These are phyloP conservation scores for Colletotrichum trifolii DNA, from an alignment of 2,329 filamentous ascomycete genomes.

Conservation along the genomic window DNA sequence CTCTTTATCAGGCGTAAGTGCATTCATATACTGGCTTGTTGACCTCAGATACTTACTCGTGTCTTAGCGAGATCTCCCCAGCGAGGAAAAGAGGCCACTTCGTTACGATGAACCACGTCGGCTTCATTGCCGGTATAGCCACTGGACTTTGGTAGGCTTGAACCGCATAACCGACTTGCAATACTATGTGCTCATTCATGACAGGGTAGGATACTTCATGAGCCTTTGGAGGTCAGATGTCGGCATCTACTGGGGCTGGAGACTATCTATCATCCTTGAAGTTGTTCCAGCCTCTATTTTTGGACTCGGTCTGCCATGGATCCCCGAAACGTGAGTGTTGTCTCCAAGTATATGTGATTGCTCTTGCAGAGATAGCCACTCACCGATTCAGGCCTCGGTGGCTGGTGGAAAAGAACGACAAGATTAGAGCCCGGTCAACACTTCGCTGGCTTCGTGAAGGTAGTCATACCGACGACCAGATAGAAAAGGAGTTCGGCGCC, in stretches of 20 bases:
- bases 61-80: slow-evolving; percentile 62
- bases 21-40: neutral
- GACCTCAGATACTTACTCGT: no score
- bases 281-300: slow-evolving; percentile 63
- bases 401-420: slow-evolving; percentile 63
- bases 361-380: neutral
- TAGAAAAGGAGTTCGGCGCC: slow-evolving; percentile 55
- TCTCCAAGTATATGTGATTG: no score
- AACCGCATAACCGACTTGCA: neutral
- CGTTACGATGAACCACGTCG: slow-evolving; percentile 69
- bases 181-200: slow-evolving; percentile 16
- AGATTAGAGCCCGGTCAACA: slow-evolving; percentile 54
- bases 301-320: slow-evolving; percentile 59
- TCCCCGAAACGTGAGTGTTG: slow-evolving; percentile 63
- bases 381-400: slow-evolving; percentile 61
- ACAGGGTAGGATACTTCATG: slow-evolving; percentile 66
- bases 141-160: slow-evolving; percentile 62
- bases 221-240: slow-evolving; percentile 61
- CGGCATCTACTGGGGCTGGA: slow-evolving; percentile 63
- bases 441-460: slow-evolving; percentile 62
- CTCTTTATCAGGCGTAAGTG: slow-evolving; percentile 65
- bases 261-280: slow-evolving; percentile 62
- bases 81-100: slow-evolving; percentile 64
- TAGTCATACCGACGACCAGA: slow-evolving; percentile 48
- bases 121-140: slow-evolving; percentile 65